These are phyloP conservation scores for Aspergillus campestris DNA, from an alignment of 495 filamentous ascomycete species.

Conservation along the genomic window DNA sequence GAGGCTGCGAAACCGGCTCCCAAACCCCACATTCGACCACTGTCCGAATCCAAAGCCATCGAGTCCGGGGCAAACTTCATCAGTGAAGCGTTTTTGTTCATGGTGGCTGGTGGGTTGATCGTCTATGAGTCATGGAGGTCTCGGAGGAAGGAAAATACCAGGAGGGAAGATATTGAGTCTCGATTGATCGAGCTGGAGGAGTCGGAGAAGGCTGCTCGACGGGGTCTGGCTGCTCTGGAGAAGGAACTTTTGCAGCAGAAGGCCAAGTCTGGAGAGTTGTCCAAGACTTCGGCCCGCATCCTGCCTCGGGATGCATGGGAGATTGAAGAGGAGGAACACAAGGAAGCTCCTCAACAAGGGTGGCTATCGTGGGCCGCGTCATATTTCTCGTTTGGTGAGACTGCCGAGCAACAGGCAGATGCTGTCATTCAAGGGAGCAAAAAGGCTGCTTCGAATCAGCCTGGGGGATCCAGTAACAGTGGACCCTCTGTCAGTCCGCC, in stretches of 20 bases:
- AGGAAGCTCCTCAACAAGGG: conserved; percentile 16
- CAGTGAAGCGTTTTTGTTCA: conserved; percentile 80
- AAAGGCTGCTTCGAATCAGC: background rate
- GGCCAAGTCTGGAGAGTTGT: conserved; percentile 27
- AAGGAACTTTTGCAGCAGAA: conserved; percentile 56
- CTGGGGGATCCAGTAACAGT: background rate
- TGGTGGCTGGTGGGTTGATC: conserved; percentile 70
- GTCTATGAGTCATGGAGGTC: conserved; percentile 73
- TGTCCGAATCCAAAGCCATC: conserved; percentile 89
- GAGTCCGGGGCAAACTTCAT: conserved; percentile 94
- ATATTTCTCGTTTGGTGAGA: conserved; percentile 22
- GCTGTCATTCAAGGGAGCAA: conserved; percentile 6
- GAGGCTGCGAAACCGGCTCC: conserved; percentile 37
- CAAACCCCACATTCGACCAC: conserved; percentile 56
- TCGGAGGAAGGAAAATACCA: conserved; percentile 66
- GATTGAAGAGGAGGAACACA: conserved; percentile 24
- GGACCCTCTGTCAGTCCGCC: background rate
- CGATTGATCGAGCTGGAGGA: conserved; percentile 59
- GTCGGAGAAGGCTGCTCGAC: conserved; percentile 47
- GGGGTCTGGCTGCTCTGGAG: conserved; percentile 56
- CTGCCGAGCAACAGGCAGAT: conserved; percentile 10
- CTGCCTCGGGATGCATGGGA: conserved; percentile 40
- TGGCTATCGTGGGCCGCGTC: conserved; percentile 29
- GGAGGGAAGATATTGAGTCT: conserved; percentile 65
- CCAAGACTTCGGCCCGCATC: conserved; percentile 26